These are phyloP conservation scores for Wickerhamomyces bisporus DNA, from an alignment of 805 yeast genomes.

Conservation along the genomic window DNA sequence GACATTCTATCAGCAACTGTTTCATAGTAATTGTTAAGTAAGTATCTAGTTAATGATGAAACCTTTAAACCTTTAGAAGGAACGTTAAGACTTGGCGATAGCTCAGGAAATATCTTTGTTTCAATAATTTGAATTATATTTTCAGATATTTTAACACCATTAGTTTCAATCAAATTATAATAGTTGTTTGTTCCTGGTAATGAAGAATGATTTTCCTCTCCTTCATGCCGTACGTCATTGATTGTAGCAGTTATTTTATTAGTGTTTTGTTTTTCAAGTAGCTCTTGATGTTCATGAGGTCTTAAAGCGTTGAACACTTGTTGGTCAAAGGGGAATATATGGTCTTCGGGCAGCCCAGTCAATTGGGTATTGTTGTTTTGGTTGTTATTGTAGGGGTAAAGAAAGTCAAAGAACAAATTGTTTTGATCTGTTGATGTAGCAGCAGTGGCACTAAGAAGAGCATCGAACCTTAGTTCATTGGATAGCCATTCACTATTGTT, in stretches of 20 bases:
- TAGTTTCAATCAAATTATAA: constrained; percentile 12
- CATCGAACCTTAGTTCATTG: constrained; percentile 66
- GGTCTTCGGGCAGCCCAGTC: neutral
- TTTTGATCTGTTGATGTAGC: constrained; percentile 48
- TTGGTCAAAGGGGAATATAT: constrained; percentile 17
- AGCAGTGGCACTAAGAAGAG: constrained; percentile 69
- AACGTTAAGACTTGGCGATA: constrained; percentile 29
- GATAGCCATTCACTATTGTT: constrained; percentile 65
- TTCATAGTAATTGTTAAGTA: constrained; percentile 65
- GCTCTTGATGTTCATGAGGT: constrained; percentile 11
- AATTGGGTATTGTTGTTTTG: constrained; percentile 1
- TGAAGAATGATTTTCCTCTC: no score
- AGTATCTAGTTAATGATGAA: constrained; percentile 65
- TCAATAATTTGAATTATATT: constrained; percentile 39
- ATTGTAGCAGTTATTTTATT: neutral
- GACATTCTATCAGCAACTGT: constrained; percentile 79
- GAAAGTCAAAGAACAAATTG: constrained; percentile 47
- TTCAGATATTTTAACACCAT: constrained; percentile 42
- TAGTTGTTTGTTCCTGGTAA: neutral
- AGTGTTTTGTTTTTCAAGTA: neutral
- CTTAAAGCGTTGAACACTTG: constrained; percentile 24
- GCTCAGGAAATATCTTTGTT: constrained; percentile 27
- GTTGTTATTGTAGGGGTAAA: constrained; percentile 26
- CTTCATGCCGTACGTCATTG: neutral
- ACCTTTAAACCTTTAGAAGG: constrained; percentile 61